These are phyloP conservation scores for Rostrohypoxylon terebratum DNA, from an alignment of 495 filamentous ascomycete genomes.

Conservation along the genomic window DNA sequence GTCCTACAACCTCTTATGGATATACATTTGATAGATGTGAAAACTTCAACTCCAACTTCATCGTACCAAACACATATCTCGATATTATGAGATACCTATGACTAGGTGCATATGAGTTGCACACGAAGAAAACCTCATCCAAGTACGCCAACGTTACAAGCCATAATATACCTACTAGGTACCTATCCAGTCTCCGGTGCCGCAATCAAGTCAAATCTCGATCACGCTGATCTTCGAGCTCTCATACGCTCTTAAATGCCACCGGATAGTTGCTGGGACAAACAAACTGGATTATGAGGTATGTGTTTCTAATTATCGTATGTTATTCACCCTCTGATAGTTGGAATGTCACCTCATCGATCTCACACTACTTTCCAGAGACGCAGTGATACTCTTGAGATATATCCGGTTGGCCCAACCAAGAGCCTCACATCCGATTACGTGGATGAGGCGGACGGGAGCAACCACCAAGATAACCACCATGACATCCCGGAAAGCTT, in stretches of 20 bases:
- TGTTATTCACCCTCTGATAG: background rate
- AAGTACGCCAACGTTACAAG: background rate
- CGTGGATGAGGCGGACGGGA: conserved; percentile 1
- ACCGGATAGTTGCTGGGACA: background rate
- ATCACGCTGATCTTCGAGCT: background rate
- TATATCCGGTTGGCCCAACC: conserved; percentile 3
- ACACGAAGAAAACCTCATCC: background rate
- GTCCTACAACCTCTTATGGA: too few species aligned
- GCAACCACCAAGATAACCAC: background rate
- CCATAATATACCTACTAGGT: too few species aligned
- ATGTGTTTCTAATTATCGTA: background rate
- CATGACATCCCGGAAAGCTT: conserved; percentile 19
- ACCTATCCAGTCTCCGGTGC: background rate
- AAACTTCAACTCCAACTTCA: too few species aligned
- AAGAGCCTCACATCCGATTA: conserved; percentile 1
- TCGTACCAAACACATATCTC: too few species aligned
- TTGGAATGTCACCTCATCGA: background rate
- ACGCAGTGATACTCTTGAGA: background rate
- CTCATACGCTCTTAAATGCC: background rate
- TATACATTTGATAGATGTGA: too few species aligned
- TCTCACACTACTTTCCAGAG: background rate
- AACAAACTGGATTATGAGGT: background rate
- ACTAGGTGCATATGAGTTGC: background rate
- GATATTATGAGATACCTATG: too few species aligned
- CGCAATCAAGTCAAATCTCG: background rate